Percentiles rank a stretch among this genome's conserved stretches.
Conservation (phyloP, 345 rosid genomes). For the Physaria fendleri region DNA sequence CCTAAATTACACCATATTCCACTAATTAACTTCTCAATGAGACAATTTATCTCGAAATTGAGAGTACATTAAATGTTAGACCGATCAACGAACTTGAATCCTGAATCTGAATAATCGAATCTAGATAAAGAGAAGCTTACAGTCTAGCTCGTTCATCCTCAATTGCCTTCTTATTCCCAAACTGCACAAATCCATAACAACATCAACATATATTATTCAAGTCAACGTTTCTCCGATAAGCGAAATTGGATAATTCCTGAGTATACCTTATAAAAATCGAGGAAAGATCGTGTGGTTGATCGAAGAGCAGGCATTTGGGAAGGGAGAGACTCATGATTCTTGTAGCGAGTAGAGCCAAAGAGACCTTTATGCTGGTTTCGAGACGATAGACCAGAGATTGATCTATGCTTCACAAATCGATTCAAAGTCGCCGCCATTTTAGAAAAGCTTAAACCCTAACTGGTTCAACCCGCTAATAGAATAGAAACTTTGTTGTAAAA, state of each 20-base stretch:
- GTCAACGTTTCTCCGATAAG: neutral
- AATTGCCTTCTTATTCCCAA: constrained; percentile 63
- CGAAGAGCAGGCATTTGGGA: constrained; percentile 34
- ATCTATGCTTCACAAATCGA: constrained; percentile 32
- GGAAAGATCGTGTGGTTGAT: constrained; percentile 51
- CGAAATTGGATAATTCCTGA: neutral
- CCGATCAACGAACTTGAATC: neutral
- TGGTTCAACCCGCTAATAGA: neutral
- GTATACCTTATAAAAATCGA: constrained; percentile 62
- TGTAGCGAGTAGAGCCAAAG: constrained; percentile 6
- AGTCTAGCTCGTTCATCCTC: constrained; percentile 81
- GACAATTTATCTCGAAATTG: neutral
- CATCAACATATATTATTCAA: neutral
- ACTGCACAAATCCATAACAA: constrained; percentile 35
- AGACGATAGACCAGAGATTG: constrained; percentile 28
- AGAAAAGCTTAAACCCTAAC: constrained; percentile 29
- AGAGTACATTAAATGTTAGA: neutral
- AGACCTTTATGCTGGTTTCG: constrained; percentile 1
- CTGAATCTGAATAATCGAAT: neutral
- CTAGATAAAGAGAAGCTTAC: constrained; percentile 40
- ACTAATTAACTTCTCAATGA: constrained; percentile 16
- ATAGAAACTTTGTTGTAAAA: neutral
- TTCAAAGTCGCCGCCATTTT: constrained; percentile 48
- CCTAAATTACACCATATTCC: constrained; percentile 42
- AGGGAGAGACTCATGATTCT: constrained; percentile 35